These are phyloP conservation scores for Hippophae gyantsensis DNA, from an alignment of 306 rosid species.

Conservation along the genomic window DNA sequence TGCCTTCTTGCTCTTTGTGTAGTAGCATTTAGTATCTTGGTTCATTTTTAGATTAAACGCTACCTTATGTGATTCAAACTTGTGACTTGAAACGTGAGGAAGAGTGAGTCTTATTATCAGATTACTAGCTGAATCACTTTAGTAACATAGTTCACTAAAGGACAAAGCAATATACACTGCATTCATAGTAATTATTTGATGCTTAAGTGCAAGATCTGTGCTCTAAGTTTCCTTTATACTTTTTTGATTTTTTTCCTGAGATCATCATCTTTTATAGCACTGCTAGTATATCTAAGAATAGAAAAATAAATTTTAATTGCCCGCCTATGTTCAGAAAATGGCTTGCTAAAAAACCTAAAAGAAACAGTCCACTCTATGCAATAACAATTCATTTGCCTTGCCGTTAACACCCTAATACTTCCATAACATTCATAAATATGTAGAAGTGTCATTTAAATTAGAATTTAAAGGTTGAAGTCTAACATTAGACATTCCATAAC, in stretches of 20 bases:
- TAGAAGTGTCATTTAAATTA: no score
- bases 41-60: no score
- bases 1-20: no score
- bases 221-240: constrained; percentile 32
- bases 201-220: constrained; percentile 40
- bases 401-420: no score
- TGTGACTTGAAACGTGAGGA: no score
- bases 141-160: no score
- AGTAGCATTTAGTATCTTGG: no score
- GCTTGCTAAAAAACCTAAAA: neutral
- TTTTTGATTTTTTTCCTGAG: constrained; percentile 20
- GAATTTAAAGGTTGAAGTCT: no score
- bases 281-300: constrained; percentile 33
- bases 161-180: constrained; percentile 30
- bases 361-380: neutral
- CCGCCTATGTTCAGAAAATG: constrained; percentile 9
- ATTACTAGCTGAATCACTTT: no score
- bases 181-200: constrained; percentile 56
- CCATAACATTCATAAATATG: neutral
- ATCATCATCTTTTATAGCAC: constrained; percentile 25
- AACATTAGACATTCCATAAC: no score
- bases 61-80: no score
- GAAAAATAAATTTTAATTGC: constrained; percentile 11
- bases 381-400: neutral
- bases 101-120: no score